These are phyloP conservation scores for Oryza meridionalis DNA, from an alignment of 176 grass and related monocot species.

Conservation along the genomic window DNA sequence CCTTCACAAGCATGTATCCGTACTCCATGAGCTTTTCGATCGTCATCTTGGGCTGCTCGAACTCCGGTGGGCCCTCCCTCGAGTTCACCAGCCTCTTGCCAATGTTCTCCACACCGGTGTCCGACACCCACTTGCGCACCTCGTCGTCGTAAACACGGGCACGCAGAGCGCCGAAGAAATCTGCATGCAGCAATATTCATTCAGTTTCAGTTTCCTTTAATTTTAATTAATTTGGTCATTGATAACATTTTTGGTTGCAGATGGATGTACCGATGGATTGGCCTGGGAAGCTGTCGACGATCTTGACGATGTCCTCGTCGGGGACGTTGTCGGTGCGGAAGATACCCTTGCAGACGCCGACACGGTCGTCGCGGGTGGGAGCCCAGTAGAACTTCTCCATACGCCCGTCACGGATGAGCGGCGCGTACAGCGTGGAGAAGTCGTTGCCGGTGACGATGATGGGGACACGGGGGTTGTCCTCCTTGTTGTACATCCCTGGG, in stretches of 20 bases:
- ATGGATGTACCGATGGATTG: conserved; percentile 75
- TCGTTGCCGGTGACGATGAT: conserved; percentile 96
- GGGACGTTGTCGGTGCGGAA: conserved; percentile 68
- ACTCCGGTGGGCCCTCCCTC: conserved; percentile 60
- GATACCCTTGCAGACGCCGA: conserved; percentile 74
- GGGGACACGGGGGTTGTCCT: conserved; percentile 89
- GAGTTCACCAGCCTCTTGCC: conserved; percentile 84
- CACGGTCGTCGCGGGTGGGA: conserved; percentile 81
- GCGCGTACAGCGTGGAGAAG: conserved; percentile 94
- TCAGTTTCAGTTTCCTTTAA: no score
- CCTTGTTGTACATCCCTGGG: conserved; percentile 95
- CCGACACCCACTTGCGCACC: conserved; percentile 69
- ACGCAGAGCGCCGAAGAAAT: conserved; percentile 87
- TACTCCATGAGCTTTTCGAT: conserved; percentile 74
- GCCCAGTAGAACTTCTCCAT: conserved; percentile 99
- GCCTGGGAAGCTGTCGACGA: conserved; percentile 85
- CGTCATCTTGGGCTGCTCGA: conserved; percentile 79
- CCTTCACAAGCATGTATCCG: conserved; percentile 65
- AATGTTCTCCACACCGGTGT: conserved; percentile 51
- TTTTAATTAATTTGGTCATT: no score
- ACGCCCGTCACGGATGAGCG: conserved; percentile 89
- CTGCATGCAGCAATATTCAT: conserved; percentile 26
- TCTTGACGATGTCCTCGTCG: conserved; percentile 49
- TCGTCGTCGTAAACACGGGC: conserved; percentile 88
- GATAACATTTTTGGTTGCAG: no score